Conservation (phyloP, 1,139 yeast genomes). For the Protomyces gravidus region DNA sequence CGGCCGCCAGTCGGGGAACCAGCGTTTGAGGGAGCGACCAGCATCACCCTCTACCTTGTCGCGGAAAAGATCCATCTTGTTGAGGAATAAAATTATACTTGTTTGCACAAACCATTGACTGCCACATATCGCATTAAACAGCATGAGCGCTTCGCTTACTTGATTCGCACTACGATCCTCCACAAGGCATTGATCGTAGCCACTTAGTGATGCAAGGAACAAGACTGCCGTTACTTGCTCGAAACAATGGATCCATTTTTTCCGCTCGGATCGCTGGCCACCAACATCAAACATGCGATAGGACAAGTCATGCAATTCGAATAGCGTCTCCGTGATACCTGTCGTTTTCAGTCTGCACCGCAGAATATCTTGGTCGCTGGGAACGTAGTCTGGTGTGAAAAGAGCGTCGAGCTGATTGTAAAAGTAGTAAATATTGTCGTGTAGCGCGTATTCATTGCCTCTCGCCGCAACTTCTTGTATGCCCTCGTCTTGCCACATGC, state of each 20-base stretch:
- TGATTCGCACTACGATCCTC: constrained; percentile 88
- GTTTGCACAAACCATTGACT: constrained; percentile 80
- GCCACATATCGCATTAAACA: constrained; percentile 80
- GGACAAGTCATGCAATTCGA: constrained; percentile 59
- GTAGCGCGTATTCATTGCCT: constrained; percentile 70
- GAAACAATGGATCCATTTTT: constrained; percentile 95
- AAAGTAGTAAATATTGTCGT: constrained; percentile 75
- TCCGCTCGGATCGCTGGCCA: constrained; percentile 90
- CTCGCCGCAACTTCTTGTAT: constrained; percentile 58
- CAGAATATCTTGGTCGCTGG: constrained; percentile 76
- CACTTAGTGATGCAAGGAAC: constrained; percentile 87
- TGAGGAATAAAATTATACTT: constrained; percentile 81
- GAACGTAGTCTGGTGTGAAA: constrained; percentile 60
- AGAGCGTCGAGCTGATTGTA: constrained; percentile 35
- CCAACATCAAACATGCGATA: constrained; percentile 82
- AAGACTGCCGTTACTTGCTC: constrained; percentile 84
- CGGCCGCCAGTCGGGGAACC: constrained; percentile 55
- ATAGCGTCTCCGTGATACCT: constrained; percentile 85
- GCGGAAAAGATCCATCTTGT: constrained; percentile 78
- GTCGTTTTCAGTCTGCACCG: constrained; percentile 92
- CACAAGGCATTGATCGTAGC: constrained; percentile 84
- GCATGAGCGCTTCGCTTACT: constrained; percentile 80
- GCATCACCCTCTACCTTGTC: constrained; percentile 64
- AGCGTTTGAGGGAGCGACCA: constrained; percentile 48
- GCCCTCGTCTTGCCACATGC: constrained; percentile 56